Evolutionary conservation across 257 asterid genomes (phyloP).

Genomic region (Capsicum pubescens): DNA sequence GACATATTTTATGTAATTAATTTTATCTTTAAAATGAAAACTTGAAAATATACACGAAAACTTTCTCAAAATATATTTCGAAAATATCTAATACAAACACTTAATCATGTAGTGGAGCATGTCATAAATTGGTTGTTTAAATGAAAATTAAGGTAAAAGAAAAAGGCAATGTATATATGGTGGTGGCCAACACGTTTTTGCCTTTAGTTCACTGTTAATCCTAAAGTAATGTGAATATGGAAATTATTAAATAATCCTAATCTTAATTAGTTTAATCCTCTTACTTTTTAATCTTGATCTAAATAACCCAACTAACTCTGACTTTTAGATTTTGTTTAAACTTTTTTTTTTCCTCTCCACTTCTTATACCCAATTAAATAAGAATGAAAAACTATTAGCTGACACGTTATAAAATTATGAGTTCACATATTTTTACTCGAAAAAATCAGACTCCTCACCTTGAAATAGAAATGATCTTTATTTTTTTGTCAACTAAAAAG

Average conservation of each 20-base stretch:
- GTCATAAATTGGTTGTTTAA: accelerated
- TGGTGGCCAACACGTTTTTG: slow-evolving; percentile 34
- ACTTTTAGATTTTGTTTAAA: slow-evolving; percentile 31
- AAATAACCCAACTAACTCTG: slow-evolving; percentile 47
- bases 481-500: too few relatives aligned
- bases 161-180: slow-evolving; percentile 4
- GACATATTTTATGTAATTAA: background rate
- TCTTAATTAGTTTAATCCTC: background rate
- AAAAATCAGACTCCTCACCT: too few relatives aligned
- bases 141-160: background rate
- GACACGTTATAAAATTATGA: too few relatives aligned
- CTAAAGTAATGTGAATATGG: slow-evolving; percentile 11
- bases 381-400: too few relatives aligned
- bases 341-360: slow-evolving; percentile 32
- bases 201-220: slow-evolving; percentile 1
- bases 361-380: too few relatives aligned
- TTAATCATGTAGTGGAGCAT: background rate
- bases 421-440: too few relatives aligned
- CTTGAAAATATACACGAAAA: background rate
- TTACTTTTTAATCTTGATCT: background rate
- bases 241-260: background rate
- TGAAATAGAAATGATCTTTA: too few relatives aligned
- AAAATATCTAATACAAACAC: background rate
- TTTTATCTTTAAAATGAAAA: background rate
- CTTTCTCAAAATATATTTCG: background rate